Evolutionary conservation across 2,329 filamentous ascomycete genomes (phyloP).

Genomic region (Alternaria brassicicola): DNA sequence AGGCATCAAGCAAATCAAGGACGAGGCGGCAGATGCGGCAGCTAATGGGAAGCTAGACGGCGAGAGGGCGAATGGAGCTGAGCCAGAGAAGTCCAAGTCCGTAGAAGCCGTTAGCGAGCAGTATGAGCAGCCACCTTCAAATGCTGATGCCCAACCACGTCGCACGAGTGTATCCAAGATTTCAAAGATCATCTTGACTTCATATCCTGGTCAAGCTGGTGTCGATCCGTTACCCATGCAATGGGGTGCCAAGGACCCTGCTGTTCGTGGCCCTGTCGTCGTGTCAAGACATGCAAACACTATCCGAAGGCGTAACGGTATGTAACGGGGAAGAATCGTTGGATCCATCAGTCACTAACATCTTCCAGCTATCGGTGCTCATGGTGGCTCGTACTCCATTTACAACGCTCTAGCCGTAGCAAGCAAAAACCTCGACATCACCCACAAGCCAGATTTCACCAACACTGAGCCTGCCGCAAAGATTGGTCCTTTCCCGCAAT

Average conservation of each 20-base stretch:
- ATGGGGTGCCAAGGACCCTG: conserved; percentile 81
- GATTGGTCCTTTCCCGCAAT: conserved; percentile 88
- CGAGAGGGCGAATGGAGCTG: conserved; percentile 43
- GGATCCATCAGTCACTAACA: conserved; percentile 18
- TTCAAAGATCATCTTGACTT: conserved; percentile 73
- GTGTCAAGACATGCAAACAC: conserved; percentile 79
- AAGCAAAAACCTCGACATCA: conserved; percentile 81
- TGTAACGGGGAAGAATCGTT: conserved; percentile 10
- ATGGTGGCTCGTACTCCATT: conserved; percentile 92
- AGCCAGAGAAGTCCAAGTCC: conserved; percentile 43
- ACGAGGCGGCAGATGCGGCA: conserved; percentile 51
- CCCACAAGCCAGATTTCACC: conserved; percentile 79
- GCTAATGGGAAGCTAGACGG: conserved; percentile 25
- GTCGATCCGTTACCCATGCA: conserved; percentile 88
- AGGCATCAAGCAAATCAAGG: conserved; percentile 63
- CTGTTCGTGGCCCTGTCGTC: conserved; percentile 81
- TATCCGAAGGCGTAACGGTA: conserved; percentile 81
- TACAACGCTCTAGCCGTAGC: conserved; percentile 94
- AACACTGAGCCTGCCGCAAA: conserved; percentile 91
- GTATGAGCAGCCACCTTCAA: conserved; percentile 46
- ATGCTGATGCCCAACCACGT: conserved; percentile 43
- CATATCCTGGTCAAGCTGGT: conserved; percentile 91
- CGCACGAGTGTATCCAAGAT: conserved; percentile 55
- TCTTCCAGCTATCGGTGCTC: conserved; percentile 65
- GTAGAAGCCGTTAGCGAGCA: conserved; percentile 50